These are phyloP conservation scores for Plasmodium coatneyi DNA, from an alignment of 169 alveolate species.

Conservation along the genomic window DNA sequence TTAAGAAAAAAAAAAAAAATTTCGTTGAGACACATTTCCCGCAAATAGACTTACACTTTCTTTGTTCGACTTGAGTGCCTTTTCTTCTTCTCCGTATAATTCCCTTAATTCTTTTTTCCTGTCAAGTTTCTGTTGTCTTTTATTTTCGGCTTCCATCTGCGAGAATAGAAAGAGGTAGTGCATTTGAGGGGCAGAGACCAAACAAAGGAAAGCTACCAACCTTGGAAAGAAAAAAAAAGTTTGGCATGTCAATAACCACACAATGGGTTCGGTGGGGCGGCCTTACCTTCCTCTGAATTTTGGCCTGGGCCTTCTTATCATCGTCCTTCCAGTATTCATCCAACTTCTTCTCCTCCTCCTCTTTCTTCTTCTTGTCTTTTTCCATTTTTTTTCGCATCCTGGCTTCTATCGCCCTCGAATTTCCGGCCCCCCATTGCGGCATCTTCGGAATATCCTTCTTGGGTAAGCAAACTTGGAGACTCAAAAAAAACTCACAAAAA, in stretches of 20 bases:
- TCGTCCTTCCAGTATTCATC: slow-evolving; percentile 85
- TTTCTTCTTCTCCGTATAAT: slow-evolving; percentile 74
- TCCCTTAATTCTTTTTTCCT: slow-evolving; percentile 58
- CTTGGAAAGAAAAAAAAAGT: neutral
- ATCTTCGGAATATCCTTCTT: slow-evolving; percentile 33
- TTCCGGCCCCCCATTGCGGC: slow-evolving; percentile 85
- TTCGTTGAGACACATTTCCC: neutral
- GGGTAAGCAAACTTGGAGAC: neutral
- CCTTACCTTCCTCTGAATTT: slow-evolving; percentile 83
- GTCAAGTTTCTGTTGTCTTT: slow-evolving; percentile 68
- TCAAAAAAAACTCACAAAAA: neutral
- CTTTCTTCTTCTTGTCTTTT: slow-evolving; percentile 76
- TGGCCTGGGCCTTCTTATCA: slow-evolving; percentile 82
- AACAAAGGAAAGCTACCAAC: neutral
- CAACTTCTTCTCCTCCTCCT: slow-evolving; percentile 78
- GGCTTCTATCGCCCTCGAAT: slow-evolving; percentile 86
- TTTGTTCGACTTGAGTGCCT: slow-evolving; percentile 44
- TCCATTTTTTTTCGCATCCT: slow-evolving; percentile 80
- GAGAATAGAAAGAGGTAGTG: neutral
- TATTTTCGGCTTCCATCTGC: slow-evolving; percentile 61
- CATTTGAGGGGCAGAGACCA: neutral
- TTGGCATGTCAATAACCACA: neutral
- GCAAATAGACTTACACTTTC: slow-evolving; percentile 35
- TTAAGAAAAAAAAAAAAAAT: neutral
- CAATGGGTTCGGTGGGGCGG: neutral